phyloP scores from a whole-genome alignment of 2,329 filamentous ascomycete genomes.

The Colletotrichum higginsianum region DNA sequence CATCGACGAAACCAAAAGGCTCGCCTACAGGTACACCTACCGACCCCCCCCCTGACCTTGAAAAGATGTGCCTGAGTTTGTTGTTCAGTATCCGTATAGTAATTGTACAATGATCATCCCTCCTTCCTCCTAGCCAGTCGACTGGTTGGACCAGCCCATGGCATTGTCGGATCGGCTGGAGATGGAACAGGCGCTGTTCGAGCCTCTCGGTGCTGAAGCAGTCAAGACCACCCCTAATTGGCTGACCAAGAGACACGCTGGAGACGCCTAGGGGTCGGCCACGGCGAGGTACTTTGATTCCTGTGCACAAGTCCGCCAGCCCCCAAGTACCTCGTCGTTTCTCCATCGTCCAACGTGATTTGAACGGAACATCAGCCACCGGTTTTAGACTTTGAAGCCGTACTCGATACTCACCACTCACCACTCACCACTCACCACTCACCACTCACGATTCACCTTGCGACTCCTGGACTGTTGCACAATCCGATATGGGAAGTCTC shows the following conservation, averaged over 20 bases:
- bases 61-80: slow-evolving; percentile 27
- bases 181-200: slow-evolving; percentile 56
- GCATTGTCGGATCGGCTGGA: slow-evolving; percentile 56
- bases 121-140: slow-evolving; percentile 9
- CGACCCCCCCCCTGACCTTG: neutral
- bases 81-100: too few relatives aligned
- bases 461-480: neutral
- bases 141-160: slow-evolving; percentile 39
- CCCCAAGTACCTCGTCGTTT: neutral
- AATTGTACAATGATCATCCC: neutral
- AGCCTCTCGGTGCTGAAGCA: slow-evolving; percentile 44
- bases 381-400: slow-evolving; percentile 31
- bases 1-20: neutral
- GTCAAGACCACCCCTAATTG: slow-evolving; percentile 22
- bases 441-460: too few relatives aligned
- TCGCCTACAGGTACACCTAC: neutral
- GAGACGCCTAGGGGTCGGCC: slow-evolving; percentile 20
- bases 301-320: neutral
- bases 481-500: neutral
- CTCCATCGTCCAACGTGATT: neutral
- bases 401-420: neutral
- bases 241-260: neutral
- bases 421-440: too few relatives aligned
- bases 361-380: slow-evolving; percentile 10
- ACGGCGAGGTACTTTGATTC: slow-evolving; percentile 13